Conservation (phyloP, 495 filamentous ascomycete species). For the Penicillium roqueforti region DNA sequence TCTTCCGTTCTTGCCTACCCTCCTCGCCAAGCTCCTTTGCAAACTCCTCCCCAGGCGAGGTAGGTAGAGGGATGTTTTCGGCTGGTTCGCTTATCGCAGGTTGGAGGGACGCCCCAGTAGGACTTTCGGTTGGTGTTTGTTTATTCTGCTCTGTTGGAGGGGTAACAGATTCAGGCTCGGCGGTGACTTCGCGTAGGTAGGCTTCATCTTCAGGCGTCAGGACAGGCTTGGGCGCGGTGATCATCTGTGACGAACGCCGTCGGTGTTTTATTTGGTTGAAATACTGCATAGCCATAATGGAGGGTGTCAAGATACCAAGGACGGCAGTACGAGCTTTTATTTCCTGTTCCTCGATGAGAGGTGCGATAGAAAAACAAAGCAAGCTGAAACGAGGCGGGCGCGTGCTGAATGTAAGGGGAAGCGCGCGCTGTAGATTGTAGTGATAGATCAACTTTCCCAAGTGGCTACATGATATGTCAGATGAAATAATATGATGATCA, state of each 20-base stretch:
- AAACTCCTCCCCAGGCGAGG: constrained; percentile 38
- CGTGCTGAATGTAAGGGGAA: constrained; percentile 4
- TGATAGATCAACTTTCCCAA: constrained; percentile 3
- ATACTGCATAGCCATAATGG: constrained; percentile 34
- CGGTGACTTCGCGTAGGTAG: constrained; percentile 49
- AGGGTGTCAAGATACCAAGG: neutral
- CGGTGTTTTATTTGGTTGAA: constrained; percentile 37
- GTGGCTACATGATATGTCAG: neutral
- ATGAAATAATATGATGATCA: neutral
- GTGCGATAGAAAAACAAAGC: neutral
- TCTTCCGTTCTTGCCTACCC: constrained; percentile 24
- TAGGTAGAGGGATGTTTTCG: constrained; percentile 34
- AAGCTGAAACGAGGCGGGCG: constrained; percentile 4
- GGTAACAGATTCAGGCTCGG: constrained; percentile 22
- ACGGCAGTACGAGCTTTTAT: neutral
- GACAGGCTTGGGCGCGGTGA: constrained; percentile 43
- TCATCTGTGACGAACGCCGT: constrained; percentile 25
- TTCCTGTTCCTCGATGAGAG: neutral
- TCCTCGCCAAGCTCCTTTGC: constrained; percentile 36
- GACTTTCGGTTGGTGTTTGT: neutral
- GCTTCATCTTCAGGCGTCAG: constrained; percentile 53
- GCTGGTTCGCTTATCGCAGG: constrained; percentile 21
- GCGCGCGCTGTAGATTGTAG: constrained; percentile 1
- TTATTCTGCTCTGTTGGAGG: constrained; percentile 6
- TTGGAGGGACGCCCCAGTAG: constrained; percentile 4